Percentiles rank a stretch among this genome's conserved stretches.
Conservation (phyloP, 257 asterid genomes). For the Jacaranda mimosifolia region DNA sequence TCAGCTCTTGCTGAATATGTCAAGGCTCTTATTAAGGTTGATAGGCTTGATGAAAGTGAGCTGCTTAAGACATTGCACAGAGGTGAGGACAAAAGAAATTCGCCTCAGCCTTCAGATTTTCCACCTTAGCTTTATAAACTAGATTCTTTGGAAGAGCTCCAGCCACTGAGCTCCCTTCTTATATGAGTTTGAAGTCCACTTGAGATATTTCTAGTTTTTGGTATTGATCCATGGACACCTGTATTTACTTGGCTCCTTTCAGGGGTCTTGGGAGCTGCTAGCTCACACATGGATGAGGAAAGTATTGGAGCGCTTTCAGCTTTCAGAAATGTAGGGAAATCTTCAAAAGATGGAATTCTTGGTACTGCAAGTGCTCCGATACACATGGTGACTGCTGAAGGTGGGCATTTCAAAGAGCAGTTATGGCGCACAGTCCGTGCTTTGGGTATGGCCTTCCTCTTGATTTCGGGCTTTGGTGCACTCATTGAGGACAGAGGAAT, state of each 20-base stretch:
- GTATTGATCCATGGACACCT: neutral
- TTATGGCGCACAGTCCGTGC: slow-evolving; percentile 91
- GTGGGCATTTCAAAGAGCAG: slow-evolving; percentile 87
- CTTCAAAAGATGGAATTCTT: slow-evolving; percentile 77
- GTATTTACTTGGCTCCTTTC: slow-evolving; percentile 26
- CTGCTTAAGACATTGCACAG: slow-evolving; percentile 77
- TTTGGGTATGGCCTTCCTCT: slow-evolving; percentile 77
- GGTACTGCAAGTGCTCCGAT: slow-evolving; percentile 92
- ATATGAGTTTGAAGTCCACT: neutral
- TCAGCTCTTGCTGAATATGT: slow-evolving; percentile 90
- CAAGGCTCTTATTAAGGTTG: slow-evolving; percentile 85
- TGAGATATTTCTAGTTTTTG: neutral
- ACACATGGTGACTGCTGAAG: slow-evolving; percentile 92
- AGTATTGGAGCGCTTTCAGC: slow-evolving; percentile 73
- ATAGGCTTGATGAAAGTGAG: slow-evolving; percentile 85
- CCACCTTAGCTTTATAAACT: neutral
- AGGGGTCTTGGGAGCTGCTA: slow-evolving; percentile 62
- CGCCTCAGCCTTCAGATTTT: neutral
- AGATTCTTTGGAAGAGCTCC: neutral
- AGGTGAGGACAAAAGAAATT: slow-evolving; percentile 54
- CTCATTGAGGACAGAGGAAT: slow-evolving; percentile 94
- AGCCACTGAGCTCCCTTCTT: neutral
- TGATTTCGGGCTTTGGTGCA: slow-evolving; percentile 86
- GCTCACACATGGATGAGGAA: slow-evolving; percentile 61
- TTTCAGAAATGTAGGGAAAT: slow-evolving; percentile 69